Evolutionary conservation across 2,329 filamentous ascomycete genomes (phyloP).

Genomic region (Rutstroemia sp.): DNA sequence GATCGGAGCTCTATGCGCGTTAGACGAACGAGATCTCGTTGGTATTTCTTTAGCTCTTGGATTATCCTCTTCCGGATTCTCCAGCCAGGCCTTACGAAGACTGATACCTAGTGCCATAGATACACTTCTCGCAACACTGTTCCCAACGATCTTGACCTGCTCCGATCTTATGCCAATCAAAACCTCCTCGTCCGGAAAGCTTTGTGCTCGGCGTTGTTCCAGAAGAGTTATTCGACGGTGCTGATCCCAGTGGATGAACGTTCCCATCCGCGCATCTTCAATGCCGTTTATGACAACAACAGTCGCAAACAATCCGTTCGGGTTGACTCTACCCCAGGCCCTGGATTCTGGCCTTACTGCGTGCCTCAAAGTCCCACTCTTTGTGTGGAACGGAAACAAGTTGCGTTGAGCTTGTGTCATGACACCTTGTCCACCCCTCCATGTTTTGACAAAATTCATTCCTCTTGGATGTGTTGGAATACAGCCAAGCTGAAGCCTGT

Average conservation of each 20-base stretch:
- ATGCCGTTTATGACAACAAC: constrained; percentile 48
- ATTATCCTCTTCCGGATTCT: constrained; percentile 13
- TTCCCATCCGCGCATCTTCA: constrained; percentile 48
- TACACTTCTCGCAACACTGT: constrained; percentile 65
- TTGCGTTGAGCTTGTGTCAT: constrained; percentile 35
- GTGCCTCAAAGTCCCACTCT: constrained; percentile 20
- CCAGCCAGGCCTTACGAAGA: constrained; percentile 50
- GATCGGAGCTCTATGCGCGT: no score
- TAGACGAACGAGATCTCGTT: no score
- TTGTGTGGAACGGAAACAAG: constrained; percentile 31
- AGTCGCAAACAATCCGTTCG: constrained; percentile 50
- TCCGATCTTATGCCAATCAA: constrained; percentile 49
- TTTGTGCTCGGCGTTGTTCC: constrained; percentile 63
- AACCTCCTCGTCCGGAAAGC: constrained; percentile 62
- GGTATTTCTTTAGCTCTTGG: neutral
- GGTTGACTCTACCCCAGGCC: constrained; percentile 45
- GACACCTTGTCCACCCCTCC: constrained; percentile 31
- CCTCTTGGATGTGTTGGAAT: constrained; percentile 55
- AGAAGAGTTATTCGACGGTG: constrained; percentile 53
- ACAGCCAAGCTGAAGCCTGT: constrained; percentile 36
- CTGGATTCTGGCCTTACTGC: constrained; percentile 18
- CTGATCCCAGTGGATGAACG: constrained; percentile 58
- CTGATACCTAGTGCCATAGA: constrained; percentile 58
- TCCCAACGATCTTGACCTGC: constrained; percentile 64
- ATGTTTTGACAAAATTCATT: constrained; percentile 44